Evolutionary conservation across 345 rosid genomes (phyloP).

Genomic region (Orychophragmus violaceus): DNA sequence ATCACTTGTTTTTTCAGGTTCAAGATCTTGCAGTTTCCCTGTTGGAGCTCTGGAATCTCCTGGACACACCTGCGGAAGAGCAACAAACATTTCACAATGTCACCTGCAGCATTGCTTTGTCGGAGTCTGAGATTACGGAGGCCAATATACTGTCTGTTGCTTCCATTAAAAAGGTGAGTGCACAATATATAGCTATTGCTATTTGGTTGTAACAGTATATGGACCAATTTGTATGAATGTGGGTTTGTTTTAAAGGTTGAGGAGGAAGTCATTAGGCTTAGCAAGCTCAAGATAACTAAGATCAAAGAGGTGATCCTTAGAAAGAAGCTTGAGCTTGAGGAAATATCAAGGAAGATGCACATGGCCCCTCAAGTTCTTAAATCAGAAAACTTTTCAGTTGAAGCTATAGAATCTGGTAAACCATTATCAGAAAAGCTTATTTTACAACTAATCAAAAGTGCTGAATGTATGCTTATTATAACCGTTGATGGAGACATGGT

Average conservation of each 20-base stretch:
- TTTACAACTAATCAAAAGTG: neutral
- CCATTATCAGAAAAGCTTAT: neutral
- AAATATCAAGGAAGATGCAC: slow-evolving; percentile 60
- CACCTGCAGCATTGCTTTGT: slow-evolving; percentile 43
- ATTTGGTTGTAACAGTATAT: neutral
- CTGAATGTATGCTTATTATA: neutral
- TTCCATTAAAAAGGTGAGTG: slow-evolving; percentile 49
- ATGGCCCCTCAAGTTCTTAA: slow-evolving; percentile 39
- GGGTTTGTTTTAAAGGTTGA: slow-evolving; percentile 42
- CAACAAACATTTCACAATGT: slow-evolving; percentile 47
- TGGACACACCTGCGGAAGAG: slow-evolving; percentile 63
- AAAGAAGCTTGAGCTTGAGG: slow-evolving; percentile 65
- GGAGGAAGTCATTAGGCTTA: slow-evolving; percentile 56
- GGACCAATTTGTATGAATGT: neutral
- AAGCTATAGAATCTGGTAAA: slow-evolving; percentile 53
- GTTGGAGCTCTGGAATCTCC: slow-evolving; percentile 67
- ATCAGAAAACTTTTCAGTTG: slow-evolving; percentile 36
- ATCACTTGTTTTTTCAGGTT: slow-evolving; percentile 31
- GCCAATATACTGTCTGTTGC: slow-evolving; percentile 49
- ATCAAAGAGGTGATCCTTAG: slow-evolving; percentile 63
- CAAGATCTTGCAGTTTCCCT: slow-evolving; percentile 53
- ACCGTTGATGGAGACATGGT: neutral
- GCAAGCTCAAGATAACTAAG: slow-evolving; percentile 51
- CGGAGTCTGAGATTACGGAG: slow-evolving; percentile 50
- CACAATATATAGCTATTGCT: neutral